phyloP scores from a whole-genome alignment of 2,329 filamentous ascomycete species.

The Penicillium crustosum region DNA sequence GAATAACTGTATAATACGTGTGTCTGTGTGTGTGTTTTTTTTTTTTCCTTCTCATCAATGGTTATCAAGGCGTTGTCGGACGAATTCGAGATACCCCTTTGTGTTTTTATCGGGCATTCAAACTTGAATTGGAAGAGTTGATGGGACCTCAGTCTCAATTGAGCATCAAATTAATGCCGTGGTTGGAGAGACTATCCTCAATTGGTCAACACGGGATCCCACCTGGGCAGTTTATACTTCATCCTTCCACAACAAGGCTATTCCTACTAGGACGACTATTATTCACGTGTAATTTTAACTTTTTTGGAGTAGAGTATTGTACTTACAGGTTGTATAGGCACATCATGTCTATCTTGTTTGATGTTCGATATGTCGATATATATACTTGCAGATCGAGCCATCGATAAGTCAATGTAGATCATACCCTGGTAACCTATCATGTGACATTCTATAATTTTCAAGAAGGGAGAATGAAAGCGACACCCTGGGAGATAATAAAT shows the following conservation, averaged over 20 bases:
- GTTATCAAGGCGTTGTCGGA: conserved; percentile 7
- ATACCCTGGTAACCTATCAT: neutral
- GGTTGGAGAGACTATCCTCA: too few species aligned
- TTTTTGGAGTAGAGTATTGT: neutral
- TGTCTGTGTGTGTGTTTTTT: neutral
- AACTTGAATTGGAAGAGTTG: neutral
- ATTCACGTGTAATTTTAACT: neutral
- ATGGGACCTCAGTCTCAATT: neutral
- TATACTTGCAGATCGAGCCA: neutral
- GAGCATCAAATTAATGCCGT: neutral
- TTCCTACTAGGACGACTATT: neutral
- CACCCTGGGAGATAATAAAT: too few species aligned
- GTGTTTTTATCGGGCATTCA: neutral
- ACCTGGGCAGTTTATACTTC: neutral
- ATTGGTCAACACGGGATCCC: too few species aligned
- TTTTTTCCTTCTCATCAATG: conserved; percentile 3
- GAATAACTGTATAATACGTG: conserved; percentile 23
- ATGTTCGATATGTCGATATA: neutral
- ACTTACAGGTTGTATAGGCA: neutral
- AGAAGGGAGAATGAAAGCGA: neutral
- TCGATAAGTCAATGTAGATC: neutral
- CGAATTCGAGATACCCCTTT: conserved; percentile 10
- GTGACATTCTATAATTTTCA: neutral
- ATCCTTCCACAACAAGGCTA: neutral
- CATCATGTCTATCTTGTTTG: neutral